phyloP scores from a whole-genome alignment of 371 early-diverging fungal genomes.

The Zychaea mexicana region DNA sequence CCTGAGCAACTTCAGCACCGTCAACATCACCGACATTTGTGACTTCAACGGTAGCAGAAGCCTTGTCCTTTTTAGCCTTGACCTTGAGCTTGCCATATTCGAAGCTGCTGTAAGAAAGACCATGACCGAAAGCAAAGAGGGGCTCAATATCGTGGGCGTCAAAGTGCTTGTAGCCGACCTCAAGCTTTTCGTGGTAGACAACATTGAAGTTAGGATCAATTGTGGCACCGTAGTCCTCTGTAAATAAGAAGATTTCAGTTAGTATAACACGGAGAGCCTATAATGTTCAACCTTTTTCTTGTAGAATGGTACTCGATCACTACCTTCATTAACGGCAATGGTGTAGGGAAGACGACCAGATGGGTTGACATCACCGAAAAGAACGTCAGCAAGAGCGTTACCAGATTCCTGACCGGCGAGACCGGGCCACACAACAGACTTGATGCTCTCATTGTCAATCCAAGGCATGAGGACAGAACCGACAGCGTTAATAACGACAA shows the following conservation, averaged over 20 bases:
- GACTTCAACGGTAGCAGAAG: constrained; percentile 34
- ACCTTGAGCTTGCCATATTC: constrained; percentile 25
- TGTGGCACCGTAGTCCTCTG: constrained; percentile 41
- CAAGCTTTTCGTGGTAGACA: constrained; percentile 48
- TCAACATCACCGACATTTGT: constrained; percentile 48
- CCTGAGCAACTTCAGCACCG: constrained; percentile 64
- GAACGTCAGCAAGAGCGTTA: constrained; percentile 59
- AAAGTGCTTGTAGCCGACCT: constrained; percentile 53
- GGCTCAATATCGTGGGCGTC: constrained; percentile 50
- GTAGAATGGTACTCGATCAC: too few relatives aligned
- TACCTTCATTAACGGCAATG: constrained; percentile 34
- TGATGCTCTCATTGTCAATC: constrained; percentile 48
- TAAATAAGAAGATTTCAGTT: too few relatives aligned
- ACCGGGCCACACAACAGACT: constrained; percentile 43
- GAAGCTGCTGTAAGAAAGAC: constrained; percentile 59
- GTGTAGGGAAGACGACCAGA: constrained; percentile 65
- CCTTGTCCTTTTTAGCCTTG: constrained; percentile 1
- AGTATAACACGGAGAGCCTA: too few relatives aligned
- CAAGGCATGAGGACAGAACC: constrained; percentile 55
- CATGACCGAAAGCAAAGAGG: constrained; percentile 55
- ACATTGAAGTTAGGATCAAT: constrained; percentile 9
- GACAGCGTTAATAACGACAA: constrained; percentile 56
- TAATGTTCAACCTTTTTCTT: too few relatives aligned
- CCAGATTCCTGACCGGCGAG: constrained; percentile 65
- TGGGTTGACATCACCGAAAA: constrained; percentile 68